phyloP scores from a whole-genome alignment of 768 basidiomycete genomes.

The Cubamyces lactineus region DNA sequence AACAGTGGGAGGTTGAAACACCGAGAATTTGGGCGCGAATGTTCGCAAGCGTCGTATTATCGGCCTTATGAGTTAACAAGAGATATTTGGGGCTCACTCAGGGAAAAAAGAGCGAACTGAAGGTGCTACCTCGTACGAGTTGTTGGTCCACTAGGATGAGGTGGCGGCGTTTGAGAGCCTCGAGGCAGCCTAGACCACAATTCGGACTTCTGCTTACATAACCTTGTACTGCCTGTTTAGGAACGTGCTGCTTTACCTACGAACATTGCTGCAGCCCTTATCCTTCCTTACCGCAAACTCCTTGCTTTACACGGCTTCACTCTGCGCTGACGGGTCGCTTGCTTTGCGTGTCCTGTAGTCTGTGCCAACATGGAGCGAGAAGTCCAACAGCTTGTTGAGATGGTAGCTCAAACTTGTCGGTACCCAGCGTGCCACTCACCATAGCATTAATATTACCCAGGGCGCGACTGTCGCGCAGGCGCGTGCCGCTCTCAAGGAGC shows the following conservation, averaged over 20 bases:
- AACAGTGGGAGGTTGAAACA: no score
- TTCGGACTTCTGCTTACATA: slow-evolving; percentile 2
- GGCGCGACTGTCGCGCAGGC: slow-evolving; percentile 85
- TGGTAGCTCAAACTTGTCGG: slow-evolving; percentile 28
- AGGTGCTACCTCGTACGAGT: not conserved
- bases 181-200: slow-evolving; percentile 10
- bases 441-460: slow-evolving; percentile 41
- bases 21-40: no score
- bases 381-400: slow-evolving; percentile 41
- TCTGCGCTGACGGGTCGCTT: not conserved
- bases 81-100: no score
- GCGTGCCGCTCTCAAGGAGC: slow-evolving; percentile 75
- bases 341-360: not conserved
- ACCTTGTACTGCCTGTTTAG: not conserved
- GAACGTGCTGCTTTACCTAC: not conserved
- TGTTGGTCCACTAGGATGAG: not conserved
- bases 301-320: not conserved
- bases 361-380: slow-evolving; percentile 37
- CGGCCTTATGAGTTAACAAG: no score
- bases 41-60: no score
- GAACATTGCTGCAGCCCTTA: not conserved
- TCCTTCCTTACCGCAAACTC: not conserved
- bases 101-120: no score
- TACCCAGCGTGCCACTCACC: not conserved
- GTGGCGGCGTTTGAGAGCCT: slow-evolving; percentile 16